Conservation (phyloP, 1,284 basidiomycete genomes). For the Heimioporus punctisporus region DNA sequence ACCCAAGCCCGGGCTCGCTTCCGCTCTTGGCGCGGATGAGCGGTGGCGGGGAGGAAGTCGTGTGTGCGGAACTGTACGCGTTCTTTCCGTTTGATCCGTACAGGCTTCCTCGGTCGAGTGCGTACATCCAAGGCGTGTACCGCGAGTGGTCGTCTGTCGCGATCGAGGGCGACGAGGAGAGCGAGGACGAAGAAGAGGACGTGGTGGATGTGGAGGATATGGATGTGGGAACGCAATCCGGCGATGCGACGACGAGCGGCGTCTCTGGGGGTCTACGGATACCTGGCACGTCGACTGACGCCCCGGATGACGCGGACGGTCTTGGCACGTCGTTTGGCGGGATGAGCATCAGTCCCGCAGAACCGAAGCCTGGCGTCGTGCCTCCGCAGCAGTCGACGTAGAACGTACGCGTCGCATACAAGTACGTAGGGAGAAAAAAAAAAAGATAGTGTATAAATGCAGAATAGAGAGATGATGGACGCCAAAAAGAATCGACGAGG, state of each 20-base stretch:
- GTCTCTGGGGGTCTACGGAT: conserved; percentile 18
- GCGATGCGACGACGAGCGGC: neutral
- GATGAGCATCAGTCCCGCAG: conserved; percentile 78
- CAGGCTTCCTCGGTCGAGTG: conserved; percentile 75
- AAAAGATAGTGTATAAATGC: neutral
- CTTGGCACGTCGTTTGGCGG: conserved; percentile 69
- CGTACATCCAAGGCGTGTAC: conserved; percentile 74
- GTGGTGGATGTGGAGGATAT: conserved; percentile 26
- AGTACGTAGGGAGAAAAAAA: too few species aligned
- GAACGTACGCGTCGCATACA: too few species aligned
- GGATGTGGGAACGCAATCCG: neutral
- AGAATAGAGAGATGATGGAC: neutral
- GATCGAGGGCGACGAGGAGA: conserved; percentile 72
- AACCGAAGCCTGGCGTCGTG: conserved; percentile 16
- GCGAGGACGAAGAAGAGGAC: conserved; percentile 51
- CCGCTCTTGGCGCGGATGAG: conserved; percentile 34
- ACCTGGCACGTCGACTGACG: conserved; percentile 9
- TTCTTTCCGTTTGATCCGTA: conserved; percentile 99
- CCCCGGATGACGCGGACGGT: conserved; percentile 26
- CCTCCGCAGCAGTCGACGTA: conserved; percentile 9
- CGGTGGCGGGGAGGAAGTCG: conserved; percentile 28
- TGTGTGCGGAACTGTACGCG: conserved; percentile 81
- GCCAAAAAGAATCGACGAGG: neutral
- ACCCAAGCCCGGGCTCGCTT: conserved; percentile 24
- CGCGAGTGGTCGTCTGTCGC: conserved; percentile 78